Percentiles rank a stretch among this genome's conserved stretches.
phyloP scores from a whole-genome alignment of 2,329 filamentous ascomycete species.

The Fusarium burgessii region DNA sequence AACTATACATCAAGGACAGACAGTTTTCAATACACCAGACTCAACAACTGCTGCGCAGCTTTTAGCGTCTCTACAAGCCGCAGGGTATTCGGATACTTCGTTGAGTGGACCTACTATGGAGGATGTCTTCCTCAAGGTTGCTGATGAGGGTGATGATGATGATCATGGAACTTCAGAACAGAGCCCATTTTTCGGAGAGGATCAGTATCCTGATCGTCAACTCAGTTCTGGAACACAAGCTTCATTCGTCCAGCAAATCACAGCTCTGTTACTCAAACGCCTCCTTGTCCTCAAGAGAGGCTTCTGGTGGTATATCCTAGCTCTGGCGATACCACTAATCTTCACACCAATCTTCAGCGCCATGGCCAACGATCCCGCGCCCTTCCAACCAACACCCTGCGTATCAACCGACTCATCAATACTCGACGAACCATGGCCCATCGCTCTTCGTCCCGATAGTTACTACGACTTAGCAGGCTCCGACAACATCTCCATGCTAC shows the following conservation, averaged over 20 bases:
- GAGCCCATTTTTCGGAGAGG: neutral
- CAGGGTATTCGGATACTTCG: neutral
- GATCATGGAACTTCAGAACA: neutral
- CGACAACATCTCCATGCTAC: neutral
- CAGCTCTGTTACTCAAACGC: neutral
- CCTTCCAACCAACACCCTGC: neutral
- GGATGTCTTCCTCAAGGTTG: constrained; percentile 23
- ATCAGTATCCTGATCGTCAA: neutral
- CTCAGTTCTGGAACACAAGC: neutral
- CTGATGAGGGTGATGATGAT: neutral
- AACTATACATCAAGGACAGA: constrained; percentile 7
- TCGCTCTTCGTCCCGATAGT: neutral
- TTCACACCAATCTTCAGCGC: neutral
- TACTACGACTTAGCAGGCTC: neutral
- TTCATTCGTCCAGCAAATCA: neutral
- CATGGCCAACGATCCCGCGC: neutral
- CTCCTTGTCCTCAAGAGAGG: neutral
- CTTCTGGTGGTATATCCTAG: constrained; percentile 4
- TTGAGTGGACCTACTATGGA: constrained; percentile 22
- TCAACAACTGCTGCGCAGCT: constrained; percentile 10
- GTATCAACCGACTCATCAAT: neutral
- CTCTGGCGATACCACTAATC: neutral
- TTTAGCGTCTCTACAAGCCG: neutral
- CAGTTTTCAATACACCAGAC: constrained; percentile 1
- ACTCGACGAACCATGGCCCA: neutral